Base-by-base conservation (phyloP, 345 rosid genomes). In the Lepidium didymum region DNA sequence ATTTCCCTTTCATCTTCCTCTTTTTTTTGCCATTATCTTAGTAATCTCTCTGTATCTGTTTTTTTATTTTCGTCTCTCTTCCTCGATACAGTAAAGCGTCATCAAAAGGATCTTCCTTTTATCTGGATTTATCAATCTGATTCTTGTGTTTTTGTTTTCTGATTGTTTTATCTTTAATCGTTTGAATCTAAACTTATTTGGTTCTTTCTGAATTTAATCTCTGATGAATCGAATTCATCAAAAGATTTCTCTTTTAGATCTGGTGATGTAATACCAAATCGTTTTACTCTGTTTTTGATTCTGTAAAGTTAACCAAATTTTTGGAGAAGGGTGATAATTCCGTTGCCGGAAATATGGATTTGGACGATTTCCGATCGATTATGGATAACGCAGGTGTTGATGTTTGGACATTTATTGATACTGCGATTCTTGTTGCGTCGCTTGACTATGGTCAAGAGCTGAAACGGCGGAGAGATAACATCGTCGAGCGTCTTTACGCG, bases 341-440 rank as follows among this genome's bases (percentile, higher is more conserved):
- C 14, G 3, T 54, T 33, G 7, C 19, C 40, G 43, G 36, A 67
- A 12, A 40, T 1, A 93, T 94, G 97, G 97, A 94, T 87, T 77
- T 87, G 67, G 97, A 85, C 31, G 95, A 88, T 79, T 87, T 94
- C 37, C 81, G 99, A 64, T 79, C 88, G 29, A 73, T 91, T 59
- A 75, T 91, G 46, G 91, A 88, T 10, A 83, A 82, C 52, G 82
- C 91, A 3, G 96, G 91, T 10, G 96, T 91, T 15, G 99, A 94
- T 67, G 96, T 94, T 21, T 94, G 96, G 96, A 80, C 88, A 40
- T 88, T 93, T 34, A 86, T 93, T 37, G 97, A 93, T 52, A 82
- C 97, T 2, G 97, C 96, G 62, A 86, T 94, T 61, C 46, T 78
- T 38, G 89, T 91, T 47, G 99, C 96, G 4, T 81, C 96, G 12